These are phyloP conservation scores for Salix dunnii DNA, from an alignment of 345 rosid species.

Conservation along the genomic window DNA sequence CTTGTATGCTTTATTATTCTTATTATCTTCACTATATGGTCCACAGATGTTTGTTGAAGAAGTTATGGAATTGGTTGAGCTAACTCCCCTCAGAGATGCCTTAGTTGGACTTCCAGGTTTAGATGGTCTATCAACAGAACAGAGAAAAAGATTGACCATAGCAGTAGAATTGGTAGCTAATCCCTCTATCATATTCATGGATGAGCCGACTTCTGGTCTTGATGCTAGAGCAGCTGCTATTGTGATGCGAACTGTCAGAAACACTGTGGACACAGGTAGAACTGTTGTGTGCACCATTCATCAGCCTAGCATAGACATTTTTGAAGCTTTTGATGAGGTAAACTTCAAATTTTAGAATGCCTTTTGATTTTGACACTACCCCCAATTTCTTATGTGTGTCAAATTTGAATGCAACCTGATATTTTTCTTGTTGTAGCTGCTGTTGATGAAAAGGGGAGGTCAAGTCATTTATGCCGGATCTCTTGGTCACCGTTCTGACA, in stretches of 20 bases:
- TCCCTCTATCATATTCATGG: slow-evolving; percentile 94
- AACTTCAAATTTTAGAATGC: neutral
- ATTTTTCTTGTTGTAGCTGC: slow-evolving; percentile 43
- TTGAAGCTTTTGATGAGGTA: slow-evolving; percentile 92
- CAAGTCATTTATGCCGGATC: slow-evolving; percentile 84
- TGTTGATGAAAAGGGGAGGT: slow-evolving; percentile 92
- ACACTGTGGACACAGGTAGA: slow-evolving; percentile 94
- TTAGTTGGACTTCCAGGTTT: slow-evolving; percentile 88
- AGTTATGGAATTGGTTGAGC: slow-evolving; percentile 93
- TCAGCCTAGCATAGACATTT: slow-evolving; percentile 91
- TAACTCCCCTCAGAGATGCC: slow-evolving; percentile 61
- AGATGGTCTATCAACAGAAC: slow-evolving; percentile 85
- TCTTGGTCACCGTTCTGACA: slow-evolving; percentile 70
- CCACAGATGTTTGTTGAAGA: slow-evolving; percentile 81
- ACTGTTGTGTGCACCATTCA: slow-evolving; percentile 95
- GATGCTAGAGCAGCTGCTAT: slow-evolving; percentile 97
- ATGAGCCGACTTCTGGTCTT: slow-evolving; percentile 93
- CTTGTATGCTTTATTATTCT: too few relatives aligned
- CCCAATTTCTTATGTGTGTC: neutral
- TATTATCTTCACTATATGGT: neutral
- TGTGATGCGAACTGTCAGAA: slow-evolving; percentile 92
- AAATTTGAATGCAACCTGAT: neutral
- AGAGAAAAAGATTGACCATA: slow-evolving; percentile 85
- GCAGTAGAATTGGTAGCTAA: slow-evolving; percentile 95
- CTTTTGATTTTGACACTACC: neutral